Evolutionary conservation across 192 early-diverging fungal species (phyloP).

Genomic region (Coemansia sp.): DNA sequence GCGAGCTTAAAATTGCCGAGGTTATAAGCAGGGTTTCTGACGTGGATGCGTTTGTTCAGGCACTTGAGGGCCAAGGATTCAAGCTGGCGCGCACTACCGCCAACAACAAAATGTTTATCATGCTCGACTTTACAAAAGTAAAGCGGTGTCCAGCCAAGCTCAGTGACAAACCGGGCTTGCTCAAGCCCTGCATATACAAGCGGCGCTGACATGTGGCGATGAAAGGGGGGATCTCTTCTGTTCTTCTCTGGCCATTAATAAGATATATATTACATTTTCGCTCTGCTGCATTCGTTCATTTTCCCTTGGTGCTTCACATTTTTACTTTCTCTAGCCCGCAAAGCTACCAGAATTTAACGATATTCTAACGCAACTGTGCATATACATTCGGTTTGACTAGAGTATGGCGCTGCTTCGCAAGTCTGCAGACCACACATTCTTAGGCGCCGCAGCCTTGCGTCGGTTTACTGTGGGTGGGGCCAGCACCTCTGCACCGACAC

Average conservation of each 20-base stretch:
- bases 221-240: not conserved
- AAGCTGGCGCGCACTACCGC: constrained; percentile 72
- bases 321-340: not conserved
- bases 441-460: not conserved
- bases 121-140: constrained; percentile 78
- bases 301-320: not conserved
- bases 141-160: constrained; percentile 31
- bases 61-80: constrained; percentile 77
- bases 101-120: constrained; percentile 93
- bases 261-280: not conserved
- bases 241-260: not conserved
- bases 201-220: constrained; percentile 30
- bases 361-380: not conserved
- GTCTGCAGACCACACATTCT: not conserved
- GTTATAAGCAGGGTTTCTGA: constrained; percentile 88
- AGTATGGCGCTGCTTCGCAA: not conserved
- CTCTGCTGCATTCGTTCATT: not conserved
- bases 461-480: not conserved
- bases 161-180: constrained; percentile 16
- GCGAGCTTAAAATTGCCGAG: constrained; percentile 92
- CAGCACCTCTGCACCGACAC: not conserved
- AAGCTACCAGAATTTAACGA: too few relatives aligned
- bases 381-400: not conserved
- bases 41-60: constrained; percentile 72
- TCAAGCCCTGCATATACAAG: constrained; percentile 69